Percentiles rank a stretch among this genome's conserved stretches.
Evolutionary conservation across 2,329 filamentous ascomycete genomes (phyloP).

Genomic region (Taxawa tesnikishii): DNA sequence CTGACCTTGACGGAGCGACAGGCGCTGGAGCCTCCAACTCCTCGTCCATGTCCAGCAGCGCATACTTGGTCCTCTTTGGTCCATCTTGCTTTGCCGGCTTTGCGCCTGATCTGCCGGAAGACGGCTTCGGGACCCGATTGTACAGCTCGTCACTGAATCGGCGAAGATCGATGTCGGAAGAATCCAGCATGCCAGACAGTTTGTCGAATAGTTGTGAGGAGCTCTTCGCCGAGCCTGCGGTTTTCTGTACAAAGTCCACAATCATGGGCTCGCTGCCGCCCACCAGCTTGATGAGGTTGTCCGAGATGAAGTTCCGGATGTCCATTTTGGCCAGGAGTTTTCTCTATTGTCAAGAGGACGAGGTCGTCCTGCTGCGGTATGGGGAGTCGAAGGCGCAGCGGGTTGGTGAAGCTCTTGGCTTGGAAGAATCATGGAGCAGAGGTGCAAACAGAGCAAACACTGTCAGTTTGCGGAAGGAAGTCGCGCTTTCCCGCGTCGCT

Average conservation of each 20-base stretch:
- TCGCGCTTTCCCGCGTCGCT: too few relatives aligned
- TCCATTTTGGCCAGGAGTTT: conserved; percentile 17
- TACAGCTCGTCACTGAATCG: conserved; percentile 37
- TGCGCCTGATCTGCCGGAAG: conserved; percentile 4
- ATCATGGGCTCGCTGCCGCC: conserved; percentile 44
- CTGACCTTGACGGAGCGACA: conserved; percentile 9
- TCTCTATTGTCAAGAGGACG: too few relatives aligned
- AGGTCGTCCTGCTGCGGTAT: too few relatives aligned
- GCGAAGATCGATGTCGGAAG: conserved; percentile 29
- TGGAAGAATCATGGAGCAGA: too few relatives aligned
- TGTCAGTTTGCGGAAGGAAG: too few relatives aligned
- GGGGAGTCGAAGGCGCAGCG: too few relatives aligned
- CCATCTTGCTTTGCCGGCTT: conserved; percentile 14
- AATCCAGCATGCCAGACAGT: conserved; percentile 40
- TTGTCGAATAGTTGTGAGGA: conserved; percentile 36
- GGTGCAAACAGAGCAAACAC: too few relatives aligned
- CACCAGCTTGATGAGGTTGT: conserved; percentile 39
- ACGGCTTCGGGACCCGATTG: conserved; percentile 17
- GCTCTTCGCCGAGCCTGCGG: conserved; percentile 38
- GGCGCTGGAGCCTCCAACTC: conserved; percentile 20
- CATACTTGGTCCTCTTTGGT: conserved; percentile 35
- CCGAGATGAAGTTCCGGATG: conserved; percentile 27
- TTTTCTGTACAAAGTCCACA: conserved; percentile 45
- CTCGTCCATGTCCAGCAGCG: conserved; percentile 42
- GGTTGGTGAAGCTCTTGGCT: too few relatives aligned